Evolutionary conservation across 108 stramenopile genomes (phyloP).

Genomic region (Aurantiochytrium sp.): DNA sequence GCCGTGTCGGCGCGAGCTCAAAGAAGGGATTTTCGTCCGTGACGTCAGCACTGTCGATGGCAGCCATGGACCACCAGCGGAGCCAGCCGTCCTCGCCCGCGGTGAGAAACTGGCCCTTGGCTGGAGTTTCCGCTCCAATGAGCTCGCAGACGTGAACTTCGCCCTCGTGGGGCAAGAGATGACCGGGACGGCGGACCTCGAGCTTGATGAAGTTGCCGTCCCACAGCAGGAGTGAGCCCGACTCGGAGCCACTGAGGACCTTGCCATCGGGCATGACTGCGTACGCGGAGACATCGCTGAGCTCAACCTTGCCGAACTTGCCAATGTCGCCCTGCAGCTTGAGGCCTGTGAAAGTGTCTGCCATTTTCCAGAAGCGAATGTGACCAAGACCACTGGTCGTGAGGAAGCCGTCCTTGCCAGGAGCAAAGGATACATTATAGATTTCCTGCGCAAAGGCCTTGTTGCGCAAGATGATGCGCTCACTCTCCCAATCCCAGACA

Average conservation of each 20-base stretch:
- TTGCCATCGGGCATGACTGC: conserved; percentile 57
- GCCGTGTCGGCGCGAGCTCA: not conserved
- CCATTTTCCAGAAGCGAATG: conserved; percentile 68
- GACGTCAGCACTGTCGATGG: conserved; percentile 34
- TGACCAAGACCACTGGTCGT: conserved; percentile 57
- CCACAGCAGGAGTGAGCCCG: conserved; percentile 53
- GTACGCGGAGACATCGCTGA: conserved; percentile 51
- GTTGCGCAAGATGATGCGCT: conserved; percentile 40
- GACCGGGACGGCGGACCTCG: conserved; percentile 22
- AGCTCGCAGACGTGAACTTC: conserved; percentile 12
- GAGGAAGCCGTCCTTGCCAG: conserved; percentile 39
- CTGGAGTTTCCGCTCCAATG: not conserved
- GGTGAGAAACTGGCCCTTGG: conserved; percentile 23
- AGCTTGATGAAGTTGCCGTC: conserved; percentile 62
- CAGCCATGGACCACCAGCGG: conserved; percentile 40
- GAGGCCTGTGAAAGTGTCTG: conserved; percentile 57
- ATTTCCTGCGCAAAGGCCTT: conserved; percentile 64
- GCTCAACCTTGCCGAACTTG: conserved; percentile 46
- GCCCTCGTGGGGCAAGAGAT: not conserved
- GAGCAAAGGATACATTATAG: conserved; percentile 38
- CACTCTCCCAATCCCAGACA: conserved; percentile 54
- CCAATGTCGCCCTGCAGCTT: conserved; percentile 58
- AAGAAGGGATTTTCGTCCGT: conserved; percentile 21
- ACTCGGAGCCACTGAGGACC: conserved; percentile 48
- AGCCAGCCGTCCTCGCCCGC: conserved; percentile 42